Percentiles rank a stretch among this genome's conserved stretches.
Conservation (phyloP, 495 filamentous ascomycete genomes). For the Daldinia bambusicola region DNA sequence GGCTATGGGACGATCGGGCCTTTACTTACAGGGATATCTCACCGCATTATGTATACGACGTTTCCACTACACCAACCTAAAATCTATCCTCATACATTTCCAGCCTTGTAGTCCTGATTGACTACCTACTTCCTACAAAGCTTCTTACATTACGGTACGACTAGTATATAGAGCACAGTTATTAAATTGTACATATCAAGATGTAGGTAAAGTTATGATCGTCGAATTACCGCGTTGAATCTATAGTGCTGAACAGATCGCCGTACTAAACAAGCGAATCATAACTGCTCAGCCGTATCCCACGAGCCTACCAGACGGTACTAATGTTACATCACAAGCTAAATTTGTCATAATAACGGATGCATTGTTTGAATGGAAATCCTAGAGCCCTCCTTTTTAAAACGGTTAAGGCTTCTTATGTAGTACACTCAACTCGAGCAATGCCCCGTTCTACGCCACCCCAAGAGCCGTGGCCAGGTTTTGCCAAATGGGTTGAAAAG, state of each 20-base stretch:
- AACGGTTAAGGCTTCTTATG: not conserved
- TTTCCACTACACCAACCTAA: not conserved
- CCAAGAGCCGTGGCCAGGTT: too few species aligned
- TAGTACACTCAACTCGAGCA: too few species aligned
- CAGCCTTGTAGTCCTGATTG: not conserved
- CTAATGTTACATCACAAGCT: not conserved
- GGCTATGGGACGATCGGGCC: not conserved
- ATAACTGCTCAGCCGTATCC: not conserved
- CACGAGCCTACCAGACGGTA: not conserved
- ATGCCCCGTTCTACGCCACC: too few species aligned
- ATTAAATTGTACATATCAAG: not conserved
- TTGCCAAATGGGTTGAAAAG: not conserved
- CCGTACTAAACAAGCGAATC: not conserved
- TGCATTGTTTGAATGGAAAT: not conserved
- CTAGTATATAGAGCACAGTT: not conserved
- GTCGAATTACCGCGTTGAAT: not conserved
- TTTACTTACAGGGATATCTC: not conserved
- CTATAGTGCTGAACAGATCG: not conserved
- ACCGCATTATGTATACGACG: slow-evolving; percentile 1
- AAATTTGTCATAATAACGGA: not conserved
- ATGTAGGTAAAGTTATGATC: not conserved
- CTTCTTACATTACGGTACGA: not conserved
- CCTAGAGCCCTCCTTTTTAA: not conserved
- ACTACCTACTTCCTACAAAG: not conserved
- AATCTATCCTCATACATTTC: not conserved